A percentile compares a stretch with the other conserved stretches of the same genome.
phyloP scores from a whole-genome alignment of 1,284 basidiomycete species.

The Garcileccinum viscosum region DNA sequence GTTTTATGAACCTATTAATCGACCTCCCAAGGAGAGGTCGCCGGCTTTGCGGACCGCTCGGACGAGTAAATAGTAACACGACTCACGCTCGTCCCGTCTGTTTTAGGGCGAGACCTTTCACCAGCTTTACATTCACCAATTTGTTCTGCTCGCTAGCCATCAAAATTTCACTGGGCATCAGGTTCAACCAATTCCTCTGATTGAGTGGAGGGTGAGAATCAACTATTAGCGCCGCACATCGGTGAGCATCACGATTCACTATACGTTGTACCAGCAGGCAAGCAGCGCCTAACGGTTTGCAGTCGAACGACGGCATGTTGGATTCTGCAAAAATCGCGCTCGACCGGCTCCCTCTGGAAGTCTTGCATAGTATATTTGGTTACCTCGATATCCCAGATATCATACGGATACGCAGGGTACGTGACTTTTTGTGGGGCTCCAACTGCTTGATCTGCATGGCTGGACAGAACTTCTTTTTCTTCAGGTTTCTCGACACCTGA shows the following conservation, averaged over 20 bases:
- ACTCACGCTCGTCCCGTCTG: no score
- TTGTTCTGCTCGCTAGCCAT: not conserved
- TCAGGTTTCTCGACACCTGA: constrained; percentile 26
- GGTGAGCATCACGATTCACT: no score
- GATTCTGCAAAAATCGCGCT: constrained; percentile 1
- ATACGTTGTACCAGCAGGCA: not conserved
- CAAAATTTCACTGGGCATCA: no score
- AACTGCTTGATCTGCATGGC: not conserved
- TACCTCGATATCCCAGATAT: constrained; percentile 25
- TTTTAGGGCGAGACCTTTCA: no score
- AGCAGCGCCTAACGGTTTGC: not conserved
- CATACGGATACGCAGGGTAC: constrained; percentile 25
- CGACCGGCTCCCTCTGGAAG: constrained; percentile 18
- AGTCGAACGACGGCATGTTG: constrained; percentile 1
- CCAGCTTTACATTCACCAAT: not conserved
- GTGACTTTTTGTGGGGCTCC: not conserved
- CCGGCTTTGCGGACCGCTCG: not conserved
- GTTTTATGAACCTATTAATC: not conserved
- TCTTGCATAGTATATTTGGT: constrained; percentile 13
- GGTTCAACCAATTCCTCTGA: not conserved
- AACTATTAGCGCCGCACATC: no score
- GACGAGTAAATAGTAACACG: no score
- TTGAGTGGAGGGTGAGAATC: no score
- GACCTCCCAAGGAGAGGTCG: not conserved
- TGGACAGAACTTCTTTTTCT: not conserved